Percentiles rank a stretch among this genome's conserved stretches.
These are phyloP conservation scores for Apiotrichum mycotoxinovorans DNA, from an alignment of 1,284 basidiomycete species.

Conservation along the genomic window DNA sequence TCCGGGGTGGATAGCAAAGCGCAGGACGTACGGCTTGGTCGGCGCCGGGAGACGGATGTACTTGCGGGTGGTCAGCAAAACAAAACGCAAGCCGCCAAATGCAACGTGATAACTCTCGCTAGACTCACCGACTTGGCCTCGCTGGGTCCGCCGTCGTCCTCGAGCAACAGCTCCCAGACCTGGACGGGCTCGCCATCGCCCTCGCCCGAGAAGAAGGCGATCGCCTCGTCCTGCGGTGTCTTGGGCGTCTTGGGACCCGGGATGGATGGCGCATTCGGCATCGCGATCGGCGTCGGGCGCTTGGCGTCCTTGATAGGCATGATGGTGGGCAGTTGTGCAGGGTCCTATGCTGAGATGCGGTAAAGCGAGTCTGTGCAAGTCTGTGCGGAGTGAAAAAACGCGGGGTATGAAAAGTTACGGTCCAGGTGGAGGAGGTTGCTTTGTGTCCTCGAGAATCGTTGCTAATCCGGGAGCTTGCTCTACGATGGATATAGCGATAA, in stretches of 20 bases:
- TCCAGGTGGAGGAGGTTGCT: no score
- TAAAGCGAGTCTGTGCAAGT: neutral
- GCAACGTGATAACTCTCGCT: no score
- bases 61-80: constrained; percentile 53
- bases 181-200: constrained; percentile 60
- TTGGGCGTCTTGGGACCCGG: constrained; percentile 56
- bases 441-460: no score
- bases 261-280: constrained; percentile 1
- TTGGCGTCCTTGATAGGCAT: constrained; percentile 7
- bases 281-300: constrained; percentile 12
- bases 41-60: constrained; percentile 92
- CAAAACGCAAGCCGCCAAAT: neutral
- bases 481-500: no score
- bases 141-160: constrained; percentile 82
- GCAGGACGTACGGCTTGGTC: constrained; percentile 78
- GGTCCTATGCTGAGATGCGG: no score
- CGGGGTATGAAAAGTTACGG: no score
- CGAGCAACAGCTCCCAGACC: constrained; percentile 79
- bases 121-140: constrained; percentile 72
- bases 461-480: no score
- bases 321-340: no score
- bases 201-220: constrained; percentile 72
- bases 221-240: constrained; percentile 86
- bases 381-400: no score
- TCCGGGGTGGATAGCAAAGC: constrained; percentile 83